Percentiles rank a stretch among this genome's conserved stretches.
Evolutionary conservation across 768 basidiomycete species (phyloP).

Genomic region (Boletus patriciae): DNA sequence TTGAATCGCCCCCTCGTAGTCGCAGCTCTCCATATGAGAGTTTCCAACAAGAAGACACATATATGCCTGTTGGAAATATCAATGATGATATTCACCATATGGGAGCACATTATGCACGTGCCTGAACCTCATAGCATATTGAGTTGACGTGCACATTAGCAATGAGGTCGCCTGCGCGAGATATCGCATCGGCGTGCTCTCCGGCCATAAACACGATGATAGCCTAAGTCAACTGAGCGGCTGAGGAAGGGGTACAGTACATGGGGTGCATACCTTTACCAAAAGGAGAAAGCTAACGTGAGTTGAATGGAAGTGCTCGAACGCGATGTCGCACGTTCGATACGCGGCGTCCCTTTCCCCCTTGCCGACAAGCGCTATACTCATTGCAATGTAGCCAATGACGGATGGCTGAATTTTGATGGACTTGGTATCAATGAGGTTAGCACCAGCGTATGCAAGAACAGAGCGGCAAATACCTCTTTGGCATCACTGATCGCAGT

Average conservation of each 20-base stretch:
- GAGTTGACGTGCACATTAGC: not conserved
- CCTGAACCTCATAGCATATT: not conserved
- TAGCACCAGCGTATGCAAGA: not conserved
- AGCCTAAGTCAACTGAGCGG: not conserved
- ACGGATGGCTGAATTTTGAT: not conserved
- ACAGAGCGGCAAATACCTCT: not conserved
- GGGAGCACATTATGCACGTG: not conserved
- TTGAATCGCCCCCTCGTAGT: not conserved
- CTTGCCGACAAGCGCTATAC: not conserved
- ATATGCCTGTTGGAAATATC: not conserved
- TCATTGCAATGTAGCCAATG: not conserved
- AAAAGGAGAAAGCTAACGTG: not conserved
- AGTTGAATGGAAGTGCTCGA: not conserved
- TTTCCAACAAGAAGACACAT: constrained; percentile 5
- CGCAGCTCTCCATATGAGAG: not conserved
- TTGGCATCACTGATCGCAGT: not conserved
- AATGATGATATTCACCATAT: not conserved
- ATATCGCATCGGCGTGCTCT: constrained; percentile 2
- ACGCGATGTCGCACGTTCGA: constrained; percentile 2
- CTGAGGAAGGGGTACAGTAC: not conserved
- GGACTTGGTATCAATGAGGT: not conserved
- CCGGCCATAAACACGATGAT: not conserved
- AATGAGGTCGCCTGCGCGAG: not conserved
- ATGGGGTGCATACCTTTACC: not conserved
- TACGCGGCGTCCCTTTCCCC: not conserved